These are phyloP conservation scores for Pseudogymnoascus sp. DNA, from an alignment of 2,329 filamentous ascomycete genomes.

Conservation along the genomic window DNA sequence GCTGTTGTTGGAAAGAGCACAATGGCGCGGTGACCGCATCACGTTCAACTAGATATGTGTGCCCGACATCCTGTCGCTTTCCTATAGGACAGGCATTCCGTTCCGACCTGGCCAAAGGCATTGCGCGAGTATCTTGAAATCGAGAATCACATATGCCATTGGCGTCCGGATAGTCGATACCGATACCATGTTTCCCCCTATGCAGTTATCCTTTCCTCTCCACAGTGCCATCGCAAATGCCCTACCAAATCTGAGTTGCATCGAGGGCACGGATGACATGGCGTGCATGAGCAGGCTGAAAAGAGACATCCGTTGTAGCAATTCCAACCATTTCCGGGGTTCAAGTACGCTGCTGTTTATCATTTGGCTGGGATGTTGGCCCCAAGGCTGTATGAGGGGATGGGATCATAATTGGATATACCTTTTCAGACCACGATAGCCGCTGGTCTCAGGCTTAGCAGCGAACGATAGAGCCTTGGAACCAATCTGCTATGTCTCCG, in stretches of 20 bases:
- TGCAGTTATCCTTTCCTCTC: background rate
- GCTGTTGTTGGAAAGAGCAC: slow-evolving; percentile 4
- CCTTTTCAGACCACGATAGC: background rate
- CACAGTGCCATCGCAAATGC: background rate
- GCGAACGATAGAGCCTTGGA: background rate
- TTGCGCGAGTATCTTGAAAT: background rate
- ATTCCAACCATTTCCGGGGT: background rate
- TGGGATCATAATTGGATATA: background rate
- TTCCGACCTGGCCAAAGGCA: background rate
- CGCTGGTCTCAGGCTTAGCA: background rate
- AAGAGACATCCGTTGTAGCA: background rate
- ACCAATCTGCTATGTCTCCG: background rate
- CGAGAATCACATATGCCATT: background rate
- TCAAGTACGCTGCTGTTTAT: background rate
- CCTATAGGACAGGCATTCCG: background rate
- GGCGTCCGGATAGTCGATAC: background rate
- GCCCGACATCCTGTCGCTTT: background rate
- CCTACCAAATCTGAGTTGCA: background rate
- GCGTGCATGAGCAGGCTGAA: background rate
- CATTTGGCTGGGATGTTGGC: background rate
- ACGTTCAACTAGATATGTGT: background rate
- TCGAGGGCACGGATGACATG: background rate
- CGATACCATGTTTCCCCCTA: background rate
- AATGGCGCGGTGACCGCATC: slow-evolving; percentile 1
- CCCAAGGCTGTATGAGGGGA: background rate